A percentile compares a stretch with the other conserved stretches of the same genome.
phyloP scores from a whole-genome alignment of 768 basidiomycete genomes.

The Phanerochaete sordida region DNA sequence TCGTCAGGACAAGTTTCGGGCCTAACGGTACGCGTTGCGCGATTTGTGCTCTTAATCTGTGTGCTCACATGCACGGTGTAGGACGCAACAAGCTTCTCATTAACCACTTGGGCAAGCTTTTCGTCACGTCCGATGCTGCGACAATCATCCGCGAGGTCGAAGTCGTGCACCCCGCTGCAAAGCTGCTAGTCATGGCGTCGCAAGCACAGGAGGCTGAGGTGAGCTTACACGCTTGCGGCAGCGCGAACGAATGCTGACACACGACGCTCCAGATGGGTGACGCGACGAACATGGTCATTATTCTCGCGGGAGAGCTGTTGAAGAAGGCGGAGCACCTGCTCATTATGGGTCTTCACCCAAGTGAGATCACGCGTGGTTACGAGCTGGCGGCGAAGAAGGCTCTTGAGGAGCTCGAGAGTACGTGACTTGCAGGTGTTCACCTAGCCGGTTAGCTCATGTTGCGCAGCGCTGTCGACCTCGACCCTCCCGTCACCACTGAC shows the following conservation, averaged over 20 bases:
- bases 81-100: conserved; percentile 97
- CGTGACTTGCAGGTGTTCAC: conserved; percentile 30
- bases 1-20: conserved; percentile 94
- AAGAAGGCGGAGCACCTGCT: conserved; percentile 91
- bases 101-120: conserved; percentile 92
- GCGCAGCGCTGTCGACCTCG: conserved; percentile 63
- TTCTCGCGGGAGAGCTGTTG: conserved; percentile 91
- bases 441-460: conserved; percentile 3
- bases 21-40: conserved; percentile 72
- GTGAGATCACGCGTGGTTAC: conserved; percentile 93
- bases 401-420: conserved; percentile 86
- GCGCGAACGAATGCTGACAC: background rate
- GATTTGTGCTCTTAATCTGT: background rate
- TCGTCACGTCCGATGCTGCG: conserved; percentile 98
- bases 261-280: conserved; percentile 74
- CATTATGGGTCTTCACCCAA: conserved; percentile 95
- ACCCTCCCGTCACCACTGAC: conserved; percentile 72
- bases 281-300: conserved; percentile 92
- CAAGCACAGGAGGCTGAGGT: conserved; percentile 96
- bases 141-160: conserved; percentile 98
- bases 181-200: conserved; percentile 97
- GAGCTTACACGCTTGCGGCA: conserved; percentile 20
- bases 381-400: conserved; percentile 87
- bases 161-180: conserved; percentile 97
- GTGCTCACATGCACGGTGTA: conserved; percentile 24